Percentiles rank a stretch among this genome's conserved stretches.
These are phyloP conservation scores for Aristolochia californica DNA, from an alignment of 164 flowering plant genomes.

Conservation along the genomic window DNA sequence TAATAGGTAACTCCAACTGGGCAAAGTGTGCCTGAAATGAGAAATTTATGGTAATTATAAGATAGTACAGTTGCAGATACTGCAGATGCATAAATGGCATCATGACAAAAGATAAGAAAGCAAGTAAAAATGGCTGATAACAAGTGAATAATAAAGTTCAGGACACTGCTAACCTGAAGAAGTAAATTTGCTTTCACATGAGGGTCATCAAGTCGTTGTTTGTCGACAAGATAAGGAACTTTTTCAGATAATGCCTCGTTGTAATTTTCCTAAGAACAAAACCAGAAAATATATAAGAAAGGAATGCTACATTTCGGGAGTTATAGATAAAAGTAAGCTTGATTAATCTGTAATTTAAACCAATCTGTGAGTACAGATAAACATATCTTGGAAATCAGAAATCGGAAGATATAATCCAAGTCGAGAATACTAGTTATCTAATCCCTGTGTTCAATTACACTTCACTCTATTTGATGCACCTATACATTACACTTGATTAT, in stretches of 20 bases:
- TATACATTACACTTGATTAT: too few species aligned
- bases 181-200: conserved; percentile 94
- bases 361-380: too few species aligned
- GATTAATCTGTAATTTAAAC: too few species aligned
- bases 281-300: background rate
- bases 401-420: too few species aligned
- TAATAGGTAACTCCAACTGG: conserved; percentile 77
- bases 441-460: too few species aligned
- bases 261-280: conserved; percentile 52
- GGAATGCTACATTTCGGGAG: background rate
- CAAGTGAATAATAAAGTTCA: background rate
- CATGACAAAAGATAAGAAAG: background rate
- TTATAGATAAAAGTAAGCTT: too few species aligned
- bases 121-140: background rate
- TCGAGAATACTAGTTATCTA: too few species aligned
- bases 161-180: conserved; percentile 50
- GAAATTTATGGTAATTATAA: background rate
- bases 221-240: conserved; percentile 67
- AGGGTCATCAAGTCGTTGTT: conserved; percentile 82
- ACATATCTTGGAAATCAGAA: too few species aligned
- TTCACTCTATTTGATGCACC: too few species aligned
- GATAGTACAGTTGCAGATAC: background rate
- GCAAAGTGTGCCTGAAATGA: conserved; percentile 86
- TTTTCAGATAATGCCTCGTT: conserved; percentile 59
- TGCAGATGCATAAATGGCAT: background rate